Evolutionary conservation across 2,329 filamentous ascomycete species (phyloP).

Genomic region (Cladosporium sp.): DNA sequence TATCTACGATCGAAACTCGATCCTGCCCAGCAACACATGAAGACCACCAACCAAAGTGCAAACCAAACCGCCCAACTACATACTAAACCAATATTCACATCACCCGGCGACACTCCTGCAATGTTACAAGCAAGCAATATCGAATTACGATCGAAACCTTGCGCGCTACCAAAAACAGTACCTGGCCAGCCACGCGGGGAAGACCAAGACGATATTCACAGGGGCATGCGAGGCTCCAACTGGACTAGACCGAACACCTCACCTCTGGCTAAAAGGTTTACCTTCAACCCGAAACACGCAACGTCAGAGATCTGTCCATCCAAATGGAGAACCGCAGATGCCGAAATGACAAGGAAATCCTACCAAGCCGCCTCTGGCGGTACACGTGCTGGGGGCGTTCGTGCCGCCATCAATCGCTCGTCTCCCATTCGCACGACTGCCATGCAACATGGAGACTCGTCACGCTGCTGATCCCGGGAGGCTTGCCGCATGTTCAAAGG

Average conservation of each 20-base stretch:
- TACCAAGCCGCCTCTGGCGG: conserved; percentile 5
- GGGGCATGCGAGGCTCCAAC: not conserved
- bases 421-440: conserved; percentile 3
- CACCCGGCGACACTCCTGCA: too few relatives aligned
- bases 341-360: conserved; percentile 10
- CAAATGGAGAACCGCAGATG: not conserved
- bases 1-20: too few relatives aligned
- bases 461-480: conserved; percentile 2
- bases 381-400: not conserved
- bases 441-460: not conserved
- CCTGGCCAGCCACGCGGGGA: too few relatives aligned
- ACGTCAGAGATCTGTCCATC: conserved; percentile 6
- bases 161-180: not conserved
- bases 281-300: conserved; percentile 11
- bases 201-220: not conserved
- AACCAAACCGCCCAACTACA: too few relatives aligned
- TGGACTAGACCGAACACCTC: conserved; percentile 5
- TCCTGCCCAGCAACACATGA: too few relatives aligned
- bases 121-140: too few relatives aligned
- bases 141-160: not conserved
- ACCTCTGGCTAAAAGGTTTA: conserved; percentile 2
- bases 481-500: not conserved
- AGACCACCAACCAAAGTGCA: too few relatives aligned
- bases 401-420: not conserved
- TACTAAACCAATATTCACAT: too few relatives aligned